Evolutionary conservation across 139 green algal genomes (phyloP).

Genomic region (Diplosphaera chodatii): DNA sequence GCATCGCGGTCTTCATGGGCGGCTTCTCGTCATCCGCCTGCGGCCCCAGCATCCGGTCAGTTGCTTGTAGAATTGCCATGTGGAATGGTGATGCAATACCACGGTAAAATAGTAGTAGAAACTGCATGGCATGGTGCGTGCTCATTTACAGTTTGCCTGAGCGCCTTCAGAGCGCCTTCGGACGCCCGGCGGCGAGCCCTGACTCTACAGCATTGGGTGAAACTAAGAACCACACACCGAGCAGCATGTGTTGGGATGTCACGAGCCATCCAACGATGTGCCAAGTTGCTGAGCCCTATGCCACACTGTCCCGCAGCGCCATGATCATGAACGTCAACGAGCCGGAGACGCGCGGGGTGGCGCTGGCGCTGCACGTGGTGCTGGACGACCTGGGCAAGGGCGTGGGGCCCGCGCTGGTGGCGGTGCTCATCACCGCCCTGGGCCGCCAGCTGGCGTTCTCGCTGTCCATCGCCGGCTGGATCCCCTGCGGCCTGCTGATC

Average conservation of each 20-base stretch:
- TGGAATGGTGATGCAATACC: background rate
- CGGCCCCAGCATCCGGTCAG: conserved; percentile 47
- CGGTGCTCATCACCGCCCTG: conserved; percentile 45
- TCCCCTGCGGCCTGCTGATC: conserved; percentile 64
- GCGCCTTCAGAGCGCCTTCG: too few relatives aligned
- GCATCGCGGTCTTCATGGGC: conserved; percentile 22
- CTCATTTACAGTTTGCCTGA: too few relatives aligned
- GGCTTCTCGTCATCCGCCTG: conserved; percentile 16
- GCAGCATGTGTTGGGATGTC: too few relatives aligned
- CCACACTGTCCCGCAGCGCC: conserved; percentile 21
- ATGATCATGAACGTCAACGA: conserved; percentile 80
- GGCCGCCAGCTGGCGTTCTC: conserved; percentile 59
- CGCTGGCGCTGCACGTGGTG: conserved; percentile 65
- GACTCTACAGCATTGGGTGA: too few relatives aligned
- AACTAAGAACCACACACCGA: too few relatives aligned
- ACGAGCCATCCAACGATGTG: too few relatives aligned
- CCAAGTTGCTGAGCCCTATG: too few relatives aligned
- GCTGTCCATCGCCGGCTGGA: conserved; percentile 54
- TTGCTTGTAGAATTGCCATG: background rate
- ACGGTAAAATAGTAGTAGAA: too few relatives aligned
- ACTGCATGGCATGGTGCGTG: background rate
- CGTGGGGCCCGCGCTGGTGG: conserved; percentile 64
- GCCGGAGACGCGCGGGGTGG: conserved; percentile 66
- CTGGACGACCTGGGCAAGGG: conserved; percentile 78
- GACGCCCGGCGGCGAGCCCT: too few relatives aligned